Conservation (phyloP, 176 grass and related monocot species). For the Hyparrhenia diplandra region DNA sequence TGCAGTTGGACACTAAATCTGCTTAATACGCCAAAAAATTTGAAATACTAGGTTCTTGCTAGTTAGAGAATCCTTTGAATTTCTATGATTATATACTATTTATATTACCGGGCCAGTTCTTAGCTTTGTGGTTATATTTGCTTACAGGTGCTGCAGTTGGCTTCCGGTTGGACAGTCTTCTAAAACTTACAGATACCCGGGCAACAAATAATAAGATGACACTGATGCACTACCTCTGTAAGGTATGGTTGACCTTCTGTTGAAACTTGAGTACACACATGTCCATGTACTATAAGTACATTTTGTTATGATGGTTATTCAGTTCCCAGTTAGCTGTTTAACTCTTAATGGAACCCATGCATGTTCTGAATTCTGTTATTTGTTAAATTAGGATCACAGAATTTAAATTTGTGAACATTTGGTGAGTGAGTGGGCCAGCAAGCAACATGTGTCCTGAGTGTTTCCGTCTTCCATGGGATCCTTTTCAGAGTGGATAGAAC, state of each 20-base stretch:
- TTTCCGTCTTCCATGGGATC: too few species aligned
- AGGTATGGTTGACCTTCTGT: constrained; percentile 56
- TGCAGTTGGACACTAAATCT: neutral
- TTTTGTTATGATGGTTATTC: neutral
- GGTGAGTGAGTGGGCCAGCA: constrained; percentile 12
- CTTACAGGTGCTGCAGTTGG: constrained; percentile 83
- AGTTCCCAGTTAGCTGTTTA: neutral
- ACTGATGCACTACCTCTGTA: constrained; percentile 95
- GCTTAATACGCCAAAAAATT: neutral
- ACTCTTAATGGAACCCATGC: neutral
- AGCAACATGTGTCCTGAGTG: neutral
- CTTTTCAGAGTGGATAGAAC: too few species aligned
- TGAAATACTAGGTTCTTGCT: neutral
- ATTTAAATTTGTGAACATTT: neutral
- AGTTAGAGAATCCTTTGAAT: neutral
- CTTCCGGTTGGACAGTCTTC: constrained; percentile 92
- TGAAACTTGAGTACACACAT: constrained; percentile 19
- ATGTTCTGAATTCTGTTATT: neutral
- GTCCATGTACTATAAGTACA: constrained; percentile 5
- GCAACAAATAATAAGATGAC: constrained; percentile 99
- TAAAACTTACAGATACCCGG: constrained; percentile 99
- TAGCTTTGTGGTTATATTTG: constrained; percentile 26
- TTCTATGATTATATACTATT: neutral
- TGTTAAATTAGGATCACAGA: constrained; percentile 8
- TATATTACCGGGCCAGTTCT: neutral